Base-by-base conservation (phyloP, 371 early-diverging fungal genomes). In the Rhizopus arrhizus region DNA sequence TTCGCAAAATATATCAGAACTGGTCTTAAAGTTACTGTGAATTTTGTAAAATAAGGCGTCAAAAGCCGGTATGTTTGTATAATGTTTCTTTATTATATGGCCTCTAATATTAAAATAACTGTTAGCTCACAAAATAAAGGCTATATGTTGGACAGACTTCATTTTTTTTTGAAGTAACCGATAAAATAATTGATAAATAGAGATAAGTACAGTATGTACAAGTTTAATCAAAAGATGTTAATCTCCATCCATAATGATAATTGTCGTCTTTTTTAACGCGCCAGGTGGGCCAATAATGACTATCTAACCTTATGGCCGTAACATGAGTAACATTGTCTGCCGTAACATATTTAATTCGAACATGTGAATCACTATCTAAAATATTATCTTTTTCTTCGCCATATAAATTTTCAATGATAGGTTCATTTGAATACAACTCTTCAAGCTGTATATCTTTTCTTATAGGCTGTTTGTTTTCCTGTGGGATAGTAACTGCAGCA, bases 281-380 rank as follows among this genome's bases (percentile, higher is more conserved):
- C 78, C 88, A 88, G 0, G 87, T 78, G 0, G 86, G 85, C 91
- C 91, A 91, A 62, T 88, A 91, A 64, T 88, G 86, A 32, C 69
- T 73, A 68, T 90, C 90, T 6, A 89, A 57, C 38, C 82, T 79
- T 53, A 91, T 54, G 6, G 84, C 81, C 46, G 78, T 75, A 13
- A 91, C 83, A 13, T 80, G 74, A 0, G 82, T 77, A 6, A 75
- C 70, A 36, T 68, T 68, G 29, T 71, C 75, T 7, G 81, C 69
- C 15, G 78, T 80, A 35, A 85, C 78, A 28, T 84, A 87, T 51
- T 85, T 90, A 49, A 91, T 66, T 5, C 88, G 83, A 28, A 88
- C 76, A 62, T 89, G 89, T 0, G 78, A 62, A 43, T 53, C 62
- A 34, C 66, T 47, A 1, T 78, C 71, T 6, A 46, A 13, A 12